Base-by-base conservation (phyloP, 2,329 filamentous ascomycete species). In the Cercospora citrullina region DNA sequence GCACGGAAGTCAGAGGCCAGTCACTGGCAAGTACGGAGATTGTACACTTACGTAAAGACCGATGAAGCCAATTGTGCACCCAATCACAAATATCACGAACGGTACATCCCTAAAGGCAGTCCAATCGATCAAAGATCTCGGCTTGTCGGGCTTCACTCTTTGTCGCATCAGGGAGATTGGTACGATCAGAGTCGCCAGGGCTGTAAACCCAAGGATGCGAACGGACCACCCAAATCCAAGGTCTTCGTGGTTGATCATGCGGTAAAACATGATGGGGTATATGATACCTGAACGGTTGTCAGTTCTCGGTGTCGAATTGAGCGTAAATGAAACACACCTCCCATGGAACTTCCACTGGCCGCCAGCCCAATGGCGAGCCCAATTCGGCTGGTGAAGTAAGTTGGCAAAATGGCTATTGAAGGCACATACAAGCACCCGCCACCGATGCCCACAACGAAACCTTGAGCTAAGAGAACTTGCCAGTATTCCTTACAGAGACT, bases 391-490 rank as follows among this genome's bases (percentile, higher is more conserved):
- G 74, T 79, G 73, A 85, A 85, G 72, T 85, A 85, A 0, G 82
- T 84, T 5, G 78, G 79, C 16, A 85, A 71, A 63, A 84, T 84
- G 4, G 82, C 82, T 1, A 85, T 79, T 16, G 76, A 79, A 1
- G 82, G 81, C 1, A 84, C 77, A 64, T 82, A 84, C 2, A 84
- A 72, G 48, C 67, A 72, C 2, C 82, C 83, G 0, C 78, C 77
- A 23, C 84, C 84, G 12, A 83, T 76, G 26, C 83, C 83, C 58
- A 84, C 80, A 72, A 81, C 83, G 60, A 85, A 78, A 0, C 79
- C 84, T 70, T 86, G 84, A 1, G 83, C 79, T 16, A 86, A 80
- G 7, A 86, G 76, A 9, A 84, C 79, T 69, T 85, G 83, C 78
- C 80, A 85, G 78, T 83, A 85, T 57, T 77, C 69, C 2, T 74